Percentiles rank a stretch among this genome's conserved stretches.
phyloP scores from a whole-genome alignment of 441 rosid genomes.

The Gossypium trilobum region DNA sequence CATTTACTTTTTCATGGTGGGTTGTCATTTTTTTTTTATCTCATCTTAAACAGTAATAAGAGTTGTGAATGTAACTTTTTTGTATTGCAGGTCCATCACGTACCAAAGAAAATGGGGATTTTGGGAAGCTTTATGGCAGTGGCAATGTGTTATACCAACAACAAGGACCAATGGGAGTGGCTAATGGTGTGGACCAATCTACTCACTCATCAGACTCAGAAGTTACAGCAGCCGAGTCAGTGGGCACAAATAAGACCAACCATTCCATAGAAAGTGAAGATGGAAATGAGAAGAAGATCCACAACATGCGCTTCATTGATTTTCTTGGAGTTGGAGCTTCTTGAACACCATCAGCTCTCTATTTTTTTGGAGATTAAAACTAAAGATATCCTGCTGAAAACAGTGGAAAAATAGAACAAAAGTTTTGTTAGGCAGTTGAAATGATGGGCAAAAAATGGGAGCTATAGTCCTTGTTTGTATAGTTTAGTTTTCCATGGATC shows the following conservation, averaged over 20 bases:
- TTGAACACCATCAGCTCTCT: not conserved
- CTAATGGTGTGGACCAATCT: constrained; percentile 25
- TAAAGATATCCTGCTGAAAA: not conserved
- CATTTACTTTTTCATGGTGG: not conserved
- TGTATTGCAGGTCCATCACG: constrained; percentile 22
- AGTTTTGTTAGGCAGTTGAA: not conserved
- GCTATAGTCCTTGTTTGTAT: constrained; percentile 1
- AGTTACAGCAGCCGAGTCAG: constrained; percentile 41
- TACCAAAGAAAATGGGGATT: constrained; percentile 13
- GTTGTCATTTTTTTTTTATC: not conserved
- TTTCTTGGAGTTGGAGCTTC: constrained; percentile 59
- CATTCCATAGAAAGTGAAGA: constrained; percentile 20
- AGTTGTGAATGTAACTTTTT: not conserved
- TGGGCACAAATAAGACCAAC: constrained; percentile 25
- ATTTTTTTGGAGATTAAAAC: not conserved
- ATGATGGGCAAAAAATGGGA: not conserved
- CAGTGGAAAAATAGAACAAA: not conserved
- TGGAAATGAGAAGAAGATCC: constrained; percentile 20
- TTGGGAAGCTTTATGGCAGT: constrained; percentile 19
- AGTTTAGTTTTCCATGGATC: constrained; percentile 7
- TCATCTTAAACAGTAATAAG: not conserved
- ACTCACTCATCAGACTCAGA: constrained; percentile 50
- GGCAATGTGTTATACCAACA: constrained; percentile 11
- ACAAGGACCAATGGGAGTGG: constrained; percentile 21
- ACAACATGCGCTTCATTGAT: constrained; percentile 36